A percentile compares a stretch with the other conserved stretches of the same genome.
These are phyloP conservation scores for Diaporthe citrichinensis DNA, from an alignment of 2,329 filamentous ascomycete species.

Conservation along the genomic window DNA sequence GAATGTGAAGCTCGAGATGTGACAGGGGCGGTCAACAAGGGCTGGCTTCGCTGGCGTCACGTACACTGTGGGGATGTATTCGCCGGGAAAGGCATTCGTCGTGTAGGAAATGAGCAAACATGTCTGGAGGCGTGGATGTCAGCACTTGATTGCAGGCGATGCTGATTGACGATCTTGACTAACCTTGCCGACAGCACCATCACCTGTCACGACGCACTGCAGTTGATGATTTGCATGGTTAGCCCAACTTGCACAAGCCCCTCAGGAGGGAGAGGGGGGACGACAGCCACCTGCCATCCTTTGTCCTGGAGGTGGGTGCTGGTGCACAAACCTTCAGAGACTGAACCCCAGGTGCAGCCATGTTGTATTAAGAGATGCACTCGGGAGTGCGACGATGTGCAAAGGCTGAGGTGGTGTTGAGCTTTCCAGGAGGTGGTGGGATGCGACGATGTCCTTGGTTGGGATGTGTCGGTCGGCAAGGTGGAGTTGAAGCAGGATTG, in stretches of 20 bases:
- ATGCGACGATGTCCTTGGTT: slow-evolving; percentile 31
- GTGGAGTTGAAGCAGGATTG: slow-evolving; percentile 30
- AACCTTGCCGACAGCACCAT: slow-evolving; percentile 99
- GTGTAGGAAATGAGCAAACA: slow-evolving; percentile 99
- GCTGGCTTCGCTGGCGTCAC: slow-evolving; percentile 16
- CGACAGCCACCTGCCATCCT: slow-evolving; percentile 16
- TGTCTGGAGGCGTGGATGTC: slow-evolving; percentile 71
- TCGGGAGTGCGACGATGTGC: not conserved
- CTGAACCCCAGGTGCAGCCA: slow-evolving; percentile 88
- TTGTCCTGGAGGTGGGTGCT: not conserved
- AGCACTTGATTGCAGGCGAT: slow-evolving; percentile 45
- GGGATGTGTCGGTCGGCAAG: slow-evolving; percentile 30
- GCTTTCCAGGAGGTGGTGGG: slow-evolving; percentile 22
- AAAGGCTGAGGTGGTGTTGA: slow-evolving; percentile 37
- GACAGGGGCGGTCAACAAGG: slow-evolving; percentile 34
- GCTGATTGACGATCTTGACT: slow-evolving; percentile 46
- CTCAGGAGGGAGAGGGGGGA: slow-evolving; percentile 19
- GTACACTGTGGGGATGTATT: slow-evolving; percentile 99
- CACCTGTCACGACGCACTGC: slow-evolving; percentile 98
- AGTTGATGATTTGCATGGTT: slow-evolving; percentile 49
- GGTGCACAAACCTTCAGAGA: slow-evolving; percentile 82
- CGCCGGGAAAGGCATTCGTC: slow-evolving; percentile 99
- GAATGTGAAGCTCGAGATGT: slow-evolving; percentile 37
- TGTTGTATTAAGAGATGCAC: slow-evolving; percentile 62
- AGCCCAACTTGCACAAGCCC: slow-evolving; percentile 47